Percentiles rank a stretch among this genome's conserved stretches.
Conservation (phyloP, 345 rosid species). For the Populus euphratica region DNA sequence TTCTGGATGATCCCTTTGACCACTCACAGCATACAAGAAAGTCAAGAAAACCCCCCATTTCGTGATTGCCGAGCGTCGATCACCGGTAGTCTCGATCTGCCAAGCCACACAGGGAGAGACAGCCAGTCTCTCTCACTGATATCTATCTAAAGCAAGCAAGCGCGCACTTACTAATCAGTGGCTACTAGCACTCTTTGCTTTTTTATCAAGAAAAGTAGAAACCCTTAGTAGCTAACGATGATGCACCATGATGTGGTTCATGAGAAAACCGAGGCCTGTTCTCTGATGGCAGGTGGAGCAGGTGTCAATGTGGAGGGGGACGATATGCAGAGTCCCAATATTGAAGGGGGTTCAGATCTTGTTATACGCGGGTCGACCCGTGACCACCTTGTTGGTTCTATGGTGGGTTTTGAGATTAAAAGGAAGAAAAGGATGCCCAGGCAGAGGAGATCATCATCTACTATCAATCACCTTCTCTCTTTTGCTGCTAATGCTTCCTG, state of each 20-base stretch:
- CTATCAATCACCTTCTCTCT: constrained; percentile 44
- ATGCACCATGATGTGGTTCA: constrained; percentile 37
- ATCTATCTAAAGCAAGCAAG: constrained; percentile 17
- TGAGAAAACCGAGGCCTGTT: constrained; percentile 57
- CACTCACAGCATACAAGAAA: constrained; percentile 20
- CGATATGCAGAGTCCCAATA: constrained; percentile 8
- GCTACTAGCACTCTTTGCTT: constrained; percentile 8
- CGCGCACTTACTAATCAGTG: constrained; percentile 8
- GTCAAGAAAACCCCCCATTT: constrained; percentile 37
- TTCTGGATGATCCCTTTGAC: neutral
- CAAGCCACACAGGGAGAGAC: constrained; percentile 27
- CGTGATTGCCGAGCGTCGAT: constrained; percentile 78
- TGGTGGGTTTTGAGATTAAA: constrained; percentile 52
- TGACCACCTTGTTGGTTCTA: constrained; percentile 37
- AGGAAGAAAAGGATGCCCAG: constrained; percentile 87
- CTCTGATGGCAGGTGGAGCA: constrained; percentile 54
- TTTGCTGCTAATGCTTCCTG: constrained; percentile 13
- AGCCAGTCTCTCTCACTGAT: constrained; percentile 31
- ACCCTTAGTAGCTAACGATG: constrained; percentile 22
- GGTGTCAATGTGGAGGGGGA: constrained; percentile 29
- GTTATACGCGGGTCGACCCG: constrained; percentile 34
- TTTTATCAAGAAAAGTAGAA: neutral
- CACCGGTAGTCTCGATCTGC: constrained; percentile 56
- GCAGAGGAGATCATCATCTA: constrained; percentile 68
- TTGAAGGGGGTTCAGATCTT: constrained; percentile 30